A percentile compares a stretch with the other conserved stretches of the same genome.
Conservation (phyloP, 768 basidiomycete genomes). For the Kwoniella europaea region DNA sequence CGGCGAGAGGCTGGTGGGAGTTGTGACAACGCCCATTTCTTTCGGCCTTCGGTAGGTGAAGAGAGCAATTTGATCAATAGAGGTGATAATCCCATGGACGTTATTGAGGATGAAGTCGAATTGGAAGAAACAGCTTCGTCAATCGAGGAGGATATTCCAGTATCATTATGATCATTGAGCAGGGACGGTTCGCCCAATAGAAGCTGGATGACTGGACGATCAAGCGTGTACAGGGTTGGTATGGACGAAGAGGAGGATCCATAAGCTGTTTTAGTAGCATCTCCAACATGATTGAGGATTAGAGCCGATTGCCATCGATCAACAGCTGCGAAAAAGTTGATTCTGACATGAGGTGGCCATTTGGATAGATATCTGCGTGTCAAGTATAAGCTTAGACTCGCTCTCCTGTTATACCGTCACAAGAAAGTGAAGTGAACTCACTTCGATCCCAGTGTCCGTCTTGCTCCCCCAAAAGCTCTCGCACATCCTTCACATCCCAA, state of each 20-base stretch:
- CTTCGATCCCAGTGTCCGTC: constrained; percentile 71
- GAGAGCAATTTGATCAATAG: constrained; percentile 32
- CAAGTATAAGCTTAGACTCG: constrained; percentile 3
- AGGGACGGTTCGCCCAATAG: constrained; percentile 42
- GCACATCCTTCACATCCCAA: constrained; percentile 73
- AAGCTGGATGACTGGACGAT: constrained; percentile 42
- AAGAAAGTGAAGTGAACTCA: constrained; percentile 59
- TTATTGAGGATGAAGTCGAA: constrained; percentile 1
- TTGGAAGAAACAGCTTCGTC: constrained; percentile 19
- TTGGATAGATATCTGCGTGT: constrained; percentile 72
- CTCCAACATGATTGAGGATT: constrained; percentile 63
- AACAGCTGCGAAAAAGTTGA: constrained; percentile 68
- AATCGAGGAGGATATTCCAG: constrained; percentile 25
- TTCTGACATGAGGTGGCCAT: constrained; percentile 63
- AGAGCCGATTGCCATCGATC: constrained; percentile 70
- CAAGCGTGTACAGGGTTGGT: constrained; percentile 28
- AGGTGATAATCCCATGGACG: constrained; percentile 29
- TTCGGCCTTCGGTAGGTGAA: constrained; percentile 12
- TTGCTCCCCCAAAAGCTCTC: constrained; percentile 68
- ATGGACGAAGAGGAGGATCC: constrained; percentile 49
- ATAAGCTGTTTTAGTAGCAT: constrained; percentile 54
- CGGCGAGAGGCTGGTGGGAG: constrained; percentile 31
- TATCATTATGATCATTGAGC: constrained; percentile 18
- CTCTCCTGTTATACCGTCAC: neutral
- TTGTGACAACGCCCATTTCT: constrained; percentile 37